A percentile compares a stretch with the other conserved stretches of the same genome.
Evolutionary conservation across 768 basidiomycete genomes (phyloP).

Genomic region (Plicaturopsis crispa): DNA sequence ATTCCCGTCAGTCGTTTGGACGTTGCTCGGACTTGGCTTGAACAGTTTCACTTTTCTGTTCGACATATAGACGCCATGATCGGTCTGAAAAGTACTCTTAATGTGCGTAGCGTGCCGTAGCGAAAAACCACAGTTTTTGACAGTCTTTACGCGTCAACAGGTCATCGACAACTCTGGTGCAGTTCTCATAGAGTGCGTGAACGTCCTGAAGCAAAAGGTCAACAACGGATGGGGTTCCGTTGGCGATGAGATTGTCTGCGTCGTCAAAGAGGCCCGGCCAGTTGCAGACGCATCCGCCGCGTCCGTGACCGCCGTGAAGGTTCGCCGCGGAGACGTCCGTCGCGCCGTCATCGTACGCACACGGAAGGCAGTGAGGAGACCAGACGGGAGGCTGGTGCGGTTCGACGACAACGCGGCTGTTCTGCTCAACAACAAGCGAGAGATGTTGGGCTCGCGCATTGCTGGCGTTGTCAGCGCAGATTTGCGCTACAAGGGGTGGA

Average conservation of each 20-base stretch:
- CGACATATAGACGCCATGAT: too few species aligned
- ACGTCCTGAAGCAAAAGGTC: slow-evolving; percentile 92
- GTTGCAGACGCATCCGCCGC: slow-evolving; percentile 58
- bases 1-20: too few species aligned
- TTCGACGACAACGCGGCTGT: slow-evolving; percentile 98
- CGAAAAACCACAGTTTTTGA: slow-evolving; percentile 2
- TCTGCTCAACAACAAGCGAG: slow-evolving; percentile 88
- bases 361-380: slow-evolving; percentile 75
- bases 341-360: slow-evolving; percentile 93
- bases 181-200: slow-evolving; percentile 90
- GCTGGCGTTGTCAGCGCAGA: slow-evolving; percentile 92
- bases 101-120: slow-evolving; percentile 38
- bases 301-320: slow-evolving; percentile 79
- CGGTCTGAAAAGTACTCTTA: slow-evolving; percentile 88
- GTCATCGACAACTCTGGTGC: slow-evolving; percentile 98
- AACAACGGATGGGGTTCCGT: slow-evolving; percentile 91
- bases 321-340: slow-evolving; percentile 89
- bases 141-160: slow-evolving; percentile 27
- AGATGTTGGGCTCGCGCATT: slow-evolving; percentile 93
- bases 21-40: too few species aligned
- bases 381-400: slow-evolving; percentile 80
- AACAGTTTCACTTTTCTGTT: too few species aligned
- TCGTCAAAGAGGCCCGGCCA: slow-evolving; percentile 87
- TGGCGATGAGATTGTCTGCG: slow-evolving; percentile 94
- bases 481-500: slow-evolving; percentile 87